These are phyloP conservation scores for Stipa capillata DNA, from an alignment of 176 grass and related monocot genomes.

Conservation along the genomic window DNA sequence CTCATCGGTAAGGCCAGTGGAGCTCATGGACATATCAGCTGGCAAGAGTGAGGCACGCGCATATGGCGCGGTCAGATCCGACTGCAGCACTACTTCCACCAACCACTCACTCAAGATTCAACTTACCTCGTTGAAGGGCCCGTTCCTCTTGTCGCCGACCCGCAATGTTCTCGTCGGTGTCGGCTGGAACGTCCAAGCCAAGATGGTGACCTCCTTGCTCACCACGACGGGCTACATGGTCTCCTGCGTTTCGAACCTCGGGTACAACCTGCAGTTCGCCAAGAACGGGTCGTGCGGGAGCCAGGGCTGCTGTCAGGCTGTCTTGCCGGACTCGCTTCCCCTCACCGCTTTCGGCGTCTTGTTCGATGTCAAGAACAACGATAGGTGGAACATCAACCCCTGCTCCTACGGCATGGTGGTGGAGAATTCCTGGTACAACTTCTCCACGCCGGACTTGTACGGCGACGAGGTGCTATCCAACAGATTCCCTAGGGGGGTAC, in stretches of 20 bases:
- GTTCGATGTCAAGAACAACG: too few relatives aligned
- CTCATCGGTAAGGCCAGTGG: too few relatives aligned
- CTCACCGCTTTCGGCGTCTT: not conserved
- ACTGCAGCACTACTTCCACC: not conserved
- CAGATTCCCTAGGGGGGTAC: too few relatives aligned
- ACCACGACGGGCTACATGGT: not conserved
- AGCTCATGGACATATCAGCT: not conserved
- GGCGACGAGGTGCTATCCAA: too few relatives aligned
- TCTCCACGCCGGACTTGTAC: too few relatives aligned
- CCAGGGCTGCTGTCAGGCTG: not conserved
- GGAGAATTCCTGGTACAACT: too few relatives aligned
- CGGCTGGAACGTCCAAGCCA: not conserved
- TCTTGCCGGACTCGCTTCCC: too few relatives aligned
- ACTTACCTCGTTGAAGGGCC: not conserved
- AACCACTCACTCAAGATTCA: not conserved
- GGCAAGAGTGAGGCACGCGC: not conserved
- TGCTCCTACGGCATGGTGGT: too few relatives aligned
- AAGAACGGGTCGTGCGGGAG: not conserved
- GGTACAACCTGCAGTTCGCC: not conserved
- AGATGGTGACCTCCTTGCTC: not conserved
- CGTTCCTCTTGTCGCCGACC: not conserved
- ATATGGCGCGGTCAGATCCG: not conserved
- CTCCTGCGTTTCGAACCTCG: not conserved
- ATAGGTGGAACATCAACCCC: too few relatives aligned
- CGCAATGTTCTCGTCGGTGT: not conserved